These are phyloP conservation scores for Phytophthora melonis DNA, from an alignment of 352 stramenopile species.

Conservation along the genomic window DNA sequence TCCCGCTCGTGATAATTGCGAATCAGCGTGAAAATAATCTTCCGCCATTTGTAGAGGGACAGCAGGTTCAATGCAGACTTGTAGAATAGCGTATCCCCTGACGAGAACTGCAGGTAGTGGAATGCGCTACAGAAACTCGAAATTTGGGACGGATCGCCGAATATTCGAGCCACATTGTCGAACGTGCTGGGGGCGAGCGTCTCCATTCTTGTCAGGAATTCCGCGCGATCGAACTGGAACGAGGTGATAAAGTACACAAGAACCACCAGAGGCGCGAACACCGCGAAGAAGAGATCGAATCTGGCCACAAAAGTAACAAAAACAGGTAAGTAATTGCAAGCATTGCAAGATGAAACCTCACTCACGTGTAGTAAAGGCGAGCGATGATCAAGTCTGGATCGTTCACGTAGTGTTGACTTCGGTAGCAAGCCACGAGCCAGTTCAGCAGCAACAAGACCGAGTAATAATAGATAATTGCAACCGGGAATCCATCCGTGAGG, in stretches of 20 bases:
- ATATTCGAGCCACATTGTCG: conserved; percentile 48
- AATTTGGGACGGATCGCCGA: conserved; percentile 46
- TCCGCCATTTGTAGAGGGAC: conserved; percentile 59
- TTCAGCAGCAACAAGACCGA: conserved; percentile 44
- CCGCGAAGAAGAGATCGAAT: conserved; percentile 63
- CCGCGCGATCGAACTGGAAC: conserved; percentile 50
- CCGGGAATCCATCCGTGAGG: conserved; percentile 50
- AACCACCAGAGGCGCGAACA: conserved; percentile 52
- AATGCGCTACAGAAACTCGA: conserved; percentile 45
- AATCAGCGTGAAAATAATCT: conserved; percentile 36
- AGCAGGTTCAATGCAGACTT: conserved; percentile 50
- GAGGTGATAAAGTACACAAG: conserved; percentile 45
- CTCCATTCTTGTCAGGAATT: conserved; percentile 37
- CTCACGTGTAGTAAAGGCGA: conserved; percentile 53
- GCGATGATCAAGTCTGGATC: conserved; percentile 42
- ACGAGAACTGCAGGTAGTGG: conserved; percentile 44
- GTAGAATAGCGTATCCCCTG: conserved; percentile 31
- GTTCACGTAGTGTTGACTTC: conserved; percentile 44
- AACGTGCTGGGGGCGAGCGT: conserved; percentile 27
- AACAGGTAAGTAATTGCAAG: background rate
- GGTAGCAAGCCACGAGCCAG: conserved; percentile 57
- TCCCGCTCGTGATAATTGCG: background rate
- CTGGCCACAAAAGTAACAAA: conserved; percentile 15
- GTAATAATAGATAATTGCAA: conserved; percentile 51
- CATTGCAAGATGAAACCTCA: background rate